phyloP scores from a whole-genome alignment of 2,329 filamentous ascomycete species.

The Delphinella strobiligena region DNA sequence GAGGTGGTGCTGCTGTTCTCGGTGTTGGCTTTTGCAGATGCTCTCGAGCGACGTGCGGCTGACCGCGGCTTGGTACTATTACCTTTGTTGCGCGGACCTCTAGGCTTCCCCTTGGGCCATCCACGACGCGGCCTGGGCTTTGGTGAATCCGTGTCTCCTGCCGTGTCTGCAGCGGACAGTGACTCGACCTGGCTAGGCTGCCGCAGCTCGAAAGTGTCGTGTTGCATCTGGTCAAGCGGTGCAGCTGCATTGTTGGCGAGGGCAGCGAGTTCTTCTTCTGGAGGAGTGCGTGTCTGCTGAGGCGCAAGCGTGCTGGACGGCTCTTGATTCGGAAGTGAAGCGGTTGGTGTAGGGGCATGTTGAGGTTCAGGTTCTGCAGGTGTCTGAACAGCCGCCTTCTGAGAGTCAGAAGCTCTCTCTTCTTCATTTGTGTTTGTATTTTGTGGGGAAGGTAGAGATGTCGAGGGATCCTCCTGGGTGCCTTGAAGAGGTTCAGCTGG shows the following conservation, averaged over 20 bases:
- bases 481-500: neutral
- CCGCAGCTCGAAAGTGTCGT: neutral
- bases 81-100: constrained; percentile 19
- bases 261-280: constrained; percentile 9
- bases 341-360: too few relatives aligned
- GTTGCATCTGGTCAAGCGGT: constrained; percentile 9
- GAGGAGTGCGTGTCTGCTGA: constrained; percentile 12
- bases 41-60: constrained; percentile 4
- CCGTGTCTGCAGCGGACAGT: constrained; percentile 1
- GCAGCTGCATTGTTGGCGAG: constrained; percentile 1
- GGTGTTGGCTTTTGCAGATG: constrained; percentile 4
- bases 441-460: constrained; percentile 6
- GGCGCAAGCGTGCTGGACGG: constrained; percentile 1
- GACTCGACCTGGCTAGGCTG: neutral
- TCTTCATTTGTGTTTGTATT: constrained; percentile 6
- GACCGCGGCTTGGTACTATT: constrained; percentile 39
- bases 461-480: constrained; percentile 1
- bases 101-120: constrained; percentile 35
- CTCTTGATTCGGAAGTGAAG: too few relatives aligned
- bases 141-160: neutral
- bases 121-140: constrained; percentile 20
- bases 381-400: too few relatives aligned
- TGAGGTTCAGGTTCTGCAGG: too few relatives aligned
- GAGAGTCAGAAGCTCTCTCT: neutral
- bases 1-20: constrained; percentile 3